Evolutionary conservation across 2,329 filamentous ascomycete species (phyloP), one percentile per base, ranked within the genome.

Genomic region (Trichoderma atroviride): DNA sequence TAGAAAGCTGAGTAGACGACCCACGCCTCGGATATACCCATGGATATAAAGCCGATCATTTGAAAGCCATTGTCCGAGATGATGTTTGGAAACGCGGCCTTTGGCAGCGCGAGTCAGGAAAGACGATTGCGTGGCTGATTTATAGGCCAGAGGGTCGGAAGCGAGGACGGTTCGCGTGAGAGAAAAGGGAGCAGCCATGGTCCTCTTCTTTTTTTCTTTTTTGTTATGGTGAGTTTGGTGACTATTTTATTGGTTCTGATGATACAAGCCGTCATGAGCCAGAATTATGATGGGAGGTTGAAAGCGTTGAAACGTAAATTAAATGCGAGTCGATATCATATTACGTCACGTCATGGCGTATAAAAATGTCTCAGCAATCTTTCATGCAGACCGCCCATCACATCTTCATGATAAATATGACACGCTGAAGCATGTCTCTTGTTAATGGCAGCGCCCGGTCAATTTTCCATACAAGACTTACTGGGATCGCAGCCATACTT

Each of bases 11-110:
- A 93, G 85, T 9, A 92, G 79, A n/a, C 84, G 81, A 10, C 89
- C 89, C 27, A 89, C 86, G 73, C 91, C 92, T 31, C 86, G 84
- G 73, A 92, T 86, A 78, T 92, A 92, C 62, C 87, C 86, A 72
- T 91, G 89, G 40, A 90, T 88, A 79, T 92, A 91, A 70, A 93
- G 85, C 10, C 88, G 83, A 78, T 93, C 91, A 78, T 92, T 91
- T 14, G 88, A 87, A 55, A 93, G 87, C 91, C 91, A 93, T 77
- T 85, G 83, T 24, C 86, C 85, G 13, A 93, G 81, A 1, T 83
- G 79, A 0, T 81, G 75, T 60, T 87, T 87, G 22, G 86, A 81
- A 22, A 91, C 81, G 0, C 84, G 86, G 27, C 91, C 91, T 68
- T 84, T 82, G 16, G 90, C 90, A 6, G 91, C 90, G 59, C 87